Conservation (phyloP, 345 rosid species). For the Aurinia saxatilis region DNA sequence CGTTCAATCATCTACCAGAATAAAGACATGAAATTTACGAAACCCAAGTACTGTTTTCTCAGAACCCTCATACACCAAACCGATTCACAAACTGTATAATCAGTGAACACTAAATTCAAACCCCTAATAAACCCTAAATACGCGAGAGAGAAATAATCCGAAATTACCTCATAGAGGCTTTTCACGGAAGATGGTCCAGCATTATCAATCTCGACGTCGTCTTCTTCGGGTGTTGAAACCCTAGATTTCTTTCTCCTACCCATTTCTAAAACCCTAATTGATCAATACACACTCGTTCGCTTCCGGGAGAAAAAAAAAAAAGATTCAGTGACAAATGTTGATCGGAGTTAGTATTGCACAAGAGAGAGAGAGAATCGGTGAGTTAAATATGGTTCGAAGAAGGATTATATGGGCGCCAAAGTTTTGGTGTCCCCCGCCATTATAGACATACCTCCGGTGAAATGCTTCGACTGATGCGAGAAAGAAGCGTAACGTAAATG, state of each 20-base stretch:
- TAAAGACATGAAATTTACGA: not conserved
- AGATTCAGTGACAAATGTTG: not conserved
- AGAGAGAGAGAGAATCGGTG: not conserved
- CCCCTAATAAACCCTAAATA: not conserved
- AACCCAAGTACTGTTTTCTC: not conserved
- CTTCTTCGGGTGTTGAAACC: constrained; percentile 36
- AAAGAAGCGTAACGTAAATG: too few relatives aligned
- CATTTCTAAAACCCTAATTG: constrained; percentile 34
- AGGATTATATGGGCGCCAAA: not conserved
- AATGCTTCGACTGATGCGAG: too few relatives aligned
- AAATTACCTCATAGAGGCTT: constrained; percentile 59
- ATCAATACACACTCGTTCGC: not conserved
- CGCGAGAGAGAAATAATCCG: too few relatives aligned
- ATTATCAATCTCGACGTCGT: constrained; percentile 31
- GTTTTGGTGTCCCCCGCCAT: constrained; percentile 3
- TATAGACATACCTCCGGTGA: not conserved
- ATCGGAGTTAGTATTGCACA: not conserved
- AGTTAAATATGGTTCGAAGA: not conserved
- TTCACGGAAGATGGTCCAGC: constrained; percentile 26
- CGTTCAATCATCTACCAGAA: not conserved
- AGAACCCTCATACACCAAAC: not conserved
- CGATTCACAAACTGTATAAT: not conserved
- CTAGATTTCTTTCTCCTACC: constrained; percentile 52
- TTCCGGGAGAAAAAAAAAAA: not conserved
- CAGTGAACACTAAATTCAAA: not conserved